phyloP scores from a whole-genome alignment of 2,329 filamentous ascomycete species.

The Parasarocladium wereldwijsianum region DNA sequence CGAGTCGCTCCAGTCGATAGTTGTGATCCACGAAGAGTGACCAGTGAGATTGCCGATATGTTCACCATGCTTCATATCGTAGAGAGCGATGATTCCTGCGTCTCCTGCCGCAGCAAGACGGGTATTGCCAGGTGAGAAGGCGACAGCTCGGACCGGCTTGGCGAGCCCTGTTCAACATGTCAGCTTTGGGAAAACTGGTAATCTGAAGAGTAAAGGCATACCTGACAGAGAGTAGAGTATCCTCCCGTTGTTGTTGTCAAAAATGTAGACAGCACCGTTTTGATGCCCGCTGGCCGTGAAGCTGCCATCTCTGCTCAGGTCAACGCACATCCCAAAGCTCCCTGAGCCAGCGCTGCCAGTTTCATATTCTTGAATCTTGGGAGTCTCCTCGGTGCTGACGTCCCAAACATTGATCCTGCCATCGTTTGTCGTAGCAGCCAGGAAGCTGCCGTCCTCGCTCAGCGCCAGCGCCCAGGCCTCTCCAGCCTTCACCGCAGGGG shows the following conservation, averaged over 20 bases:
- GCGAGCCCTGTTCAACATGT: slow-evolving; percentile 47
- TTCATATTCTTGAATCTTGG: slow-evolving; percentile 70
- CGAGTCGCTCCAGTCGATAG: slow-evolving; percentile 82
- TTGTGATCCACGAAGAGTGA: slow-evolving; percentile 77
- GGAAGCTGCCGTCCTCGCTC: slow-evolving; percentile 67
- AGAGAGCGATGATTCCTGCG: slow-evolving; percentile 74
- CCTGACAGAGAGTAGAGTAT: slow-evolving; percentile 75
- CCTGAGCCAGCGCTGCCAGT: slow-evolving; percentile 57
- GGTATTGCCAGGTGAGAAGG: slow-evolving; percentile 76
- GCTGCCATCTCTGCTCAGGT: slow-evolving; percentile 63
- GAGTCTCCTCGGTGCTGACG: slow-evolving; percentile 34
- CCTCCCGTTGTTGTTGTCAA: slow-evolving; percentile 79
- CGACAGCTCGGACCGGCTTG: slow-evolving; percentile 70
- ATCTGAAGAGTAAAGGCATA: slow-evolving; percentile 26
- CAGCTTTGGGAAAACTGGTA: slow-evolving; percentile 3
- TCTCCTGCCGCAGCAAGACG: slow-evolving; percentile 85
- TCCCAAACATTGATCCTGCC: slow-evolving; percentile 88
- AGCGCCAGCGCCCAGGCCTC: slow-evolving; percentile 82
- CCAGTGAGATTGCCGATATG: slow-evolving; percentile 74
- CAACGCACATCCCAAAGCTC: slow-evolving; percentile 80
- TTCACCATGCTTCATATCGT: slow-evolving; percentile 84
- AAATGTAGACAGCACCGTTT: slow-evolving; percentile 83
- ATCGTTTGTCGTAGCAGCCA: slow-evolving; percentile 79
- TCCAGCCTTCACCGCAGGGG: slow-evolving; percentile 38
- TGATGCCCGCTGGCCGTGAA: slow-evolving; percentile 88